Evolutionary conservation across 2,329 filamentous ascomycete species (phyloP).

Genomic region (Colletotrichum agaves): DNA sequence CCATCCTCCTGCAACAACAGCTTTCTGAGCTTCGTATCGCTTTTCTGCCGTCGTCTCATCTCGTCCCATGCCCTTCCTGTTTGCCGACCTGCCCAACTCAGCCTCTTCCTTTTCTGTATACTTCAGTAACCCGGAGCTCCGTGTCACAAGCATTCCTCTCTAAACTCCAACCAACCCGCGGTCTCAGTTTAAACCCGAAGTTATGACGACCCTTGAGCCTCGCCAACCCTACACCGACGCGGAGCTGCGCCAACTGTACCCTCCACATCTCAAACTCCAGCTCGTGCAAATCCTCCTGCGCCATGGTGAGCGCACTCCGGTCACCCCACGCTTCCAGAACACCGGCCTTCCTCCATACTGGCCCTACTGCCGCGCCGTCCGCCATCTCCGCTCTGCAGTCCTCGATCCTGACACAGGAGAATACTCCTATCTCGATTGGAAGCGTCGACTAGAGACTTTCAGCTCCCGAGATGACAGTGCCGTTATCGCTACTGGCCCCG

Average conservation of each 20-base stretch:
- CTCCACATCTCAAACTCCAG: constrained; percentile 80
- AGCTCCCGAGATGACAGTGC: constrained; percentile 73
- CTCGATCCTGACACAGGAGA: constrained; percentile 53
- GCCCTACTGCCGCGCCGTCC: constrained; percentile 88
- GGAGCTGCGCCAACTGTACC: constrained; percentile 86
- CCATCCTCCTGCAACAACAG: background rate
- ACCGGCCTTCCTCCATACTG: constrained; percentile 76
- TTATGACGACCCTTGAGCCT: constrained; percentile 83
- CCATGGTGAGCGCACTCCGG: constrained; percentile 85
- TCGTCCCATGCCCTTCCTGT: constrained; percentile 23
- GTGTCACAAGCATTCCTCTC: constrained; percentile 32
- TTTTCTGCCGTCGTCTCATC: background rate
- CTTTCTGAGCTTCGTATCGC: constrained; percentile 2
- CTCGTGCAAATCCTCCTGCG: constrained; percentile 89
- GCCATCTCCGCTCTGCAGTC: constrained; percentile 69
- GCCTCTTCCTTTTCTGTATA: background rate
- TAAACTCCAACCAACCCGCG: constrained; percentile 9
- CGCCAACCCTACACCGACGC: constrained; percentile 81
- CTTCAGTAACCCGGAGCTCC: constrained; percentile 2
- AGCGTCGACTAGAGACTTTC: constrained; percentile 85
- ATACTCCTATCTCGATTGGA: constrained; percentile 66
- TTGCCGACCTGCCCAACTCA: constrained; percentile 5
- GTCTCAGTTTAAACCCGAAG: constrained; percentile 13
- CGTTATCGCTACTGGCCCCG: constrained; percentile 73
- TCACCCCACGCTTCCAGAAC: constrained; percentile 89